Base-by-base conservation (phyloP, 2,329 filamentous ascomycete genomes). In the Penicillium frequentans region DNA sequence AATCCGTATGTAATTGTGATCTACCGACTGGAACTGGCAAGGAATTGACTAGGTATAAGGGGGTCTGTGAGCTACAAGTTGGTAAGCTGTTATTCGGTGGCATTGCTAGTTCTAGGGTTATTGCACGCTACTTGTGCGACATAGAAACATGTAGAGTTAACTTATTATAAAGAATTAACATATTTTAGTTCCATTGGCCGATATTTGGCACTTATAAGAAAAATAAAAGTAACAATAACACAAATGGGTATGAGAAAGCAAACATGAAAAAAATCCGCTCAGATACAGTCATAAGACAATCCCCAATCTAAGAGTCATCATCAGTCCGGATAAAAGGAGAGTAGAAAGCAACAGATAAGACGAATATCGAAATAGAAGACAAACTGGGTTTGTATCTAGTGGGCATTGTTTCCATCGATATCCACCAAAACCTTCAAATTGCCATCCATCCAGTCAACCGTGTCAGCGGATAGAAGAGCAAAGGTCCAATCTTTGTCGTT, bases 371-470 rank as follows among this genome's bases (percentile, higher is more conserved):
- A 27, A n/a, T 14, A 9, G 16, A 33, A 47, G 6, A 19, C 16
- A 37, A 26, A 14, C 4, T n/a, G 19, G 16, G 7, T n/a, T n/a
- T 29, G 14, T n/a, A 26, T 62, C 42, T 58, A 53, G 23, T 57
- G 54, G 24, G 49, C 33, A 54, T 55, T 57, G 21, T 48, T 35
- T 21, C 55, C 61, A 31, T 65, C 69, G 39, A 74, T 48, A 43
- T 79, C 76, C 27, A 79, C 64, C 29, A 80, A 60, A 54, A 80
- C 72, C 50, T 71, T 75, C 55, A 80, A 58, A 42, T 78, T 71
- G 5, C 72, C 72, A 57, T 79, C 77, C 76, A 80, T 78, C 78
- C 78, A 80, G 29, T 79, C 77, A 2, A 78, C 72, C 11, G 73
- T 74, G 19, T 73, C 71, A 11, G 73, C 74, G 5, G 75, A 73